A percentile compares a stretch with the other conserved stretches of the same genome.
Conservation (phyloP, 345 rosid genomes). For the Xanthoceras sorbifolium region DNA sequence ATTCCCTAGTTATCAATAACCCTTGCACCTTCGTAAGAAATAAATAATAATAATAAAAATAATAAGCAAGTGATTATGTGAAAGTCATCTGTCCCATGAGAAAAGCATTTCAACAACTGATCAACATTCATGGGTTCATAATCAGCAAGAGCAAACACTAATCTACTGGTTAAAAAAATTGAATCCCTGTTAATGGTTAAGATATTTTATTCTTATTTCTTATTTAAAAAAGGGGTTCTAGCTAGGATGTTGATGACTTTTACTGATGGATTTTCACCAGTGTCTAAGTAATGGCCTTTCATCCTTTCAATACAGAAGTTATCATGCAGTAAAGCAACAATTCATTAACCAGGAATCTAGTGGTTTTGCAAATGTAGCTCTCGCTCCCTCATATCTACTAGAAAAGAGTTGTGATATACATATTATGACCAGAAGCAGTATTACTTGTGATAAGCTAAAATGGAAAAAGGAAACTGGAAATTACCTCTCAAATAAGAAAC, state of each 20-base stretch:
- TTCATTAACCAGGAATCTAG: not conserved
- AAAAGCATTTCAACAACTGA: not conserved
- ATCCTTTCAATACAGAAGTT: no score
- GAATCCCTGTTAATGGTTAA: not conserved
- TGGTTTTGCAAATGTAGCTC: no score
- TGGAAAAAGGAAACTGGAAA: not conserved
- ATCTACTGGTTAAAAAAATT: not conserved
- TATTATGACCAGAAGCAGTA: not conserved
- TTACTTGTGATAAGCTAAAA: not conserved
- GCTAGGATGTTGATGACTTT: not conserved
- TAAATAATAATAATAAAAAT: not conserved
- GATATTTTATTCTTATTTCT: not conserved
- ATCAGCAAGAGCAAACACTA: not conserved
- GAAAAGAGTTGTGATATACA: not conserved
- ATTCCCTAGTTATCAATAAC: not conserved
- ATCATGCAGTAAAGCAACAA: not conserved
- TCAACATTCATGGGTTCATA: not conserved
- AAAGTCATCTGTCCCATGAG: not conserved
- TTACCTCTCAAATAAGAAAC: constrained; percentile 55
- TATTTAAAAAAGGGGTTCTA: not conserved
- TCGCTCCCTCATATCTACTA: not conserved
- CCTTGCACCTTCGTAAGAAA: not conserved
- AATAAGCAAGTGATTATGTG: not conserved
- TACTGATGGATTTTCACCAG: not conserved
- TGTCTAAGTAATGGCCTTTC: no score